Percentiles rank a stretch among this genome's conserved stretches.
Evolutionary conservation across 202 grass and related monocot species (phyloP).

Genomic region (Carex arenaria): DNA sequence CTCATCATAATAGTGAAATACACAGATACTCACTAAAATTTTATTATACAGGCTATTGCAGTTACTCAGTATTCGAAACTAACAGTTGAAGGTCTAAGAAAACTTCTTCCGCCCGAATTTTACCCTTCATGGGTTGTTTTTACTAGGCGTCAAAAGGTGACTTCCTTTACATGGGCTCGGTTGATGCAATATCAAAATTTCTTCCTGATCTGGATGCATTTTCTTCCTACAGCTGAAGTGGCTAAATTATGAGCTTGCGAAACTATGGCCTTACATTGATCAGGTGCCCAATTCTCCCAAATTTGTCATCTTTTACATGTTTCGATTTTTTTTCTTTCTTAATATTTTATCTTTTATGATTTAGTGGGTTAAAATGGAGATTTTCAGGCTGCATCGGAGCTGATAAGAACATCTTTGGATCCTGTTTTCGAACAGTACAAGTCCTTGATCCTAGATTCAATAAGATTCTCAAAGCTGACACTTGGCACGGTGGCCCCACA

Average conservation of each 20-base stretch:
- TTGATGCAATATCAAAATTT: slow-evolving; percentile 8
- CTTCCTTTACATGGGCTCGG: slow-evolving; percentile 22
- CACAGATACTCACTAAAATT: background rate
- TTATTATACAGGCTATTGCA: slow-evolving; percentile 41
- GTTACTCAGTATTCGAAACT: slow-evolving; percentile 67
- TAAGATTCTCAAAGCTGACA: slow-evolving; percentile 91
- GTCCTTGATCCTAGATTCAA: slow-evolving; percentile 70
- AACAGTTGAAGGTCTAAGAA: slow-evolving; percentile 69
- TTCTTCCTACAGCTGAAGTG: slow-evolving; percentile 69
- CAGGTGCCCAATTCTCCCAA: slow-evolving; percentile 44
- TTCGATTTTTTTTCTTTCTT: slow-evolving; percentile 19
- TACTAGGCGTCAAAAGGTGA: slow-evolving; percentile 84
- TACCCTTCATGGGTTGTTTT: slow-evolving; percentile 98
- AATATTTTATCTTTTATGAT: slow-evolving; percentile 21
- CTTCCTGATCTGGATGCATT: slow-evolving; percentile 31
- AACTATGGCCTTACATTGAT: slow-evolving; percentile 91
- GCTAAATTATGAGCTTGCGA: slow-evolving; percentile 71
- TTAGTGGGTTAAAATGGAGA: slow-evolving; percentile 22
- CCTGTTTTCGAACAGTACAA: slow-evolving; percentile 98
- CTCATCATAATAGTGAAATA: background rate
- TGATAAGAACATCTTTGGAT: slow-evolving; percentile 90
- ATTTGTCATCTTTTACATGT: slow-evolving; percentile 9
- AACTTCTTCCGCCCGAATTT: slow-evolving; percentile 62
- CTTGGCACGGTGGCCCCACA: slow-evolving; percentile 96
- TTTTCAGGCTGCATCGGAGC: slow-evolving; percentile 86